Base-by-base conservation (phyloP, 2,329 filamentous ascomycete genomes). In the Davidsoniella eucalypti region DNA sequence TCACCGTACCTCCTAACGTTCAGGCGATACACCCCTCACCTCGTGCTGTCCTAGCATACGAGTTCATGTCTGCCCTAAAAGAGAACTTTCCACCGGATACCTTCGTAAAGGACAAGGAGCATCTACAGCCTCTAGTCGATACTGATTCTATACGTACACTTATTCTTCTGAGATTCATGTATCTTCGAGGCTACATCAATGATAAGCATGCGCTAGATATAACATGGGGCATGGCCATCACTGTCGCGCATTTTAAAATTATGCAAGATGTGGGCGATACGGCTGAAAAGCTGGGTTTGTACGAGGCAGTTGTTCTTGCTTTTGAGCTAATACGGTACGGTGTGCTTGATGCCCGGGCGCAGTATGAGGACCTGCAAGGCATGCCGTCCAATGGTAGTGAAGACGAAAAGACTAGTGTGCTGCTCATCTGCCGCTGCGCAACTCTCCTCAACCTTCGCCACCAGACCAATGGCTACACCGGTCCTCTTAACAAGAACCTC, bases 401-500 rank as follows among this genome's bases (percentile, higher is more conserved):
- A 3, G 78, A 84, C 39, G 87, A 94, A 56, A 87, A 84, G 61
- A 72, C 75, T 29, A 82, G 82, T 59, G 79, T 87, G 42, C 73
- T 92, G 50, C 73, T 98, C 42, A 80, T 96, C 58, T 92, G 87
- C 57, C 82, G 92, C 38, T 82, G 88, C 54, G 85, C 88, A 12
- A 87, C 84, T 49, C 70, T 96, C 52, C 76, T 87, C 47, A 86
- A 84, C 60, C 71, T 96, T 54, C 78, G 80, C 29, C 92, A 98
- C 62, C 76, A 85, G 57, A 73, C 76, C 3, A 88, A 90, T 57
- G 92, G 92, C 26, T 98, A 95, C 65, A 95, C 90, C 2, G 92
- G 92, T 0, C 90, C 92, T 1, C 73, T 98, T 1, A 94, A 87
- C 69, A 82, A 92, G 64, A 87, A 90, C 57, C 72, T 95, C 48